Conservation (phyloP, 352 stramenopile genomes). For the Plasmopara viticola region DNA sequence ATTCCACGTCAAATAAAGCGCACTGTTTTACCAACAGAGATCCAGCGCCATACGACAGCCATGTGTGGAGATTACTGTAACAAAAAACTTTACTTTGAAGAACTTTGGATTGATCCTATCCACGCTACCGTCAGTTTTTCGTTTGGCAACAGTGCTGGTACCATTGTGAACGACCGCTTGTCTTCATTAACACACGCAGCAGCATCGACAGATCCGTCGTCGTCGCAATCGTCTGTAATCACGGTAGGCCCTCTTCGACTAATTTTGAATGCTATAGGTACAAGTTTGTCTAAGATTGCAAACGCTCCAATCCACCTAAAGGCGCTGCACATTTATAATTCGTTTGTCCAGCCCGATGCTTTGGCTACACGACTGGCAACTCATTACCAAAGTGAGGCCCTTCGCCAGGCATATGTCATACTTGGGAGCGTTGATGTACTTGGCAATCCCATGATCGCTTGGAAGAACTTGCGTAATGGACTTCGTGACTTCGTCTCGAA, state of each 20-base stretch:
- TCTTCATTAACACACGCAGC: constrained; percentile 26
- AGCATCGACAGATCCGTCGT: constrained; percentile 24
- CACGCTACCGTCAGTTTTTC: constrained; percentile 80
- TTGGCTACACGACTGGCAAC: constrained; percentile 59
- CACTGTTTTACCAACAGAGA: constrained; percentile 27
- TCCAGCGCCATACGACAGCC: constrained; percentile 24
- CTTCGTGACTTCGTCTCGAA: constrained; percentile 84
- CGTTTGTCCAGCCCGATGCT: constrained; percentile 78
- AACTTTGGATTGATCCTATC: constrained; percentile 83
- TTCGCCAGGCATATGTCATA: constrained; percentile 85
- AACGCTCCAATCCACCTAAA: constrained; percentile 85
- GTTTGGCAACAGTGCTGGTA: constrained; percentile 58
- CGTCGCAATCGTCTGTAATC: constrained; percentile 32
- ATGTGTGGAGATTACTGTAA: constrained; percentile 26
- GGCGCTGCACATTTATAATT: constrained; percentile 65
- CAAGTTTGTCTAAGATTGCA: constrained; percentile 82
- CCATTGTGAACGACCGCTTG: constrained; percentile 56
- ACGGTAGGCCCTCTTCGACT: constrained; percentile 74
- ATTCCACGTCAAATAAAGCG: constrained; percentile 22
- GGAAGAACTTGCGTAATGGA: constrained; percentile 74
- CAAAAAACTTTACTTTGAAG: constrained; percentile 86
- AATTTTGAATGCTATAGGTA: constrained; percentile 83
- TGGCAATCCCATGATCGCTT: constrained; percentile 85
- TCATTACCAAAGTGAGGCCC: constrained; percentile 85
- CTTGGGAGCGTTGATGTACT: constrained; percentile 83